Evolutionary conservation across 1,284 basidiomycete species (phyloP).

Genomic region (Anthracocystis panici-leucophaei): DNA sequence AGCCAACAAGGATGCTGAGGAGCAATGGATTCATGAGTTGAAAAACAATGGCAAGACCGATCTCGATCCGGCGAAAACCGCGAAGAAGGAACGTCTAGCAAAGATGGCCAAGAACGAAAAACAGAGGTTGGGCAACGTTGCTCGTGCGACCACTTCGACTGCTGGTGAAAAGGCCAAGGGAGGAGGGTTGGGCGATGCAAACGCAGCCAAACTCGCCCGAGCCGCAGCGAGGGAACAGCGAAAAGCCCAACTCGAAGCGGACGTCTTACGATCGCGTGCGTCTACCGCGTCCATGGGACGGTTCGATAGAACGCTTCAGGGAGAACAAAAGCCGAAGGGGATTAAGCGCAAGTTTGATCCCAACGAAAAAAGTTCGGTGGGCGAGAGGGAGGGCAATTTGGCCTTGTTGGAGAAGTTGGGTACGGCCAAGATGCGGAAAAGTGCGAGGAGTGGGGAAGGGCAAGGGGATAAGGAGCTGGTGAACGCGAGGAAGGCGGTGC

Average conservation of each 20-base stretch:
- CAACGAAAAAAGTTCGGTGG: conserved; percentile 76
- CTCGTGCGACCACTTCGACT: conserved; percentile 70
- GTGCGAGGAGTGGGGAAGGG: conserved; percentile 66
- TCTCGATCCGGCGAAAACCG: conserved; percentile 81
- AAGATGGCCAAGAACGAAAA: conserved; percentile 86
- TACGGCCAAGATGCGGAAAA: conserved; percentile 37
- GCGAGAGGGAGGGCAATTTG: conserved; percentile 81
- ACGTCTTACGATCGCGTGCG: conserved; percentile 81
- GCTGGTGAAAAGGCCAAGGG: conserved; percentile 3
- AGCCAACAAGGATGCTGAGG: conserved; percentile 88
- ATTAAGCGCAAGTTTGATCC: conserved; percentile 94
- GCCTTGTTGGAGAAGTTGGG: conserved; percentile 82
- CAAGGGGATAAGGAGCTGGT: conserved; percentile 68
- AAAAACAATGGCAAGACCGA: conserved; percentile 81
- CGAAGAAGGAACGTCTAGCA: conserved; percentile 81
- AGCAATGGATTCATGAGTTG: conserved; percentile 93
- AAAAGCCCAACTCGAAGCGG: conserved; percentile 81
- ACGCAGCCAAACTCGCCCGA: conserved; percentile 52
- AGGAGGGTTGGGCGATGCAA: conserved; percentile 36
- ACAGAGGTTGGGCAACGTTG: conserved; percentile 83
- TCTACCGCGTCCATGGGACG: conserved; percentile 92
- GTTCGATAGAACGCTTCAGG: conserved; percentile 86
- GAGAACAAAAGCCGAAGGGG: conserved; percentile 82
- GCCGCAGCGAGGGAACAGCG: conserved; percentile 73
- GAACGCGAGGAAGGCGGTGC: conserved; percentile 63